Evolutionary conservation across 805 yeast genomes (phyloP), one percentile per base, ranked within the genome.

Genomic region (Tanozyma kutaoensis): DNA sequence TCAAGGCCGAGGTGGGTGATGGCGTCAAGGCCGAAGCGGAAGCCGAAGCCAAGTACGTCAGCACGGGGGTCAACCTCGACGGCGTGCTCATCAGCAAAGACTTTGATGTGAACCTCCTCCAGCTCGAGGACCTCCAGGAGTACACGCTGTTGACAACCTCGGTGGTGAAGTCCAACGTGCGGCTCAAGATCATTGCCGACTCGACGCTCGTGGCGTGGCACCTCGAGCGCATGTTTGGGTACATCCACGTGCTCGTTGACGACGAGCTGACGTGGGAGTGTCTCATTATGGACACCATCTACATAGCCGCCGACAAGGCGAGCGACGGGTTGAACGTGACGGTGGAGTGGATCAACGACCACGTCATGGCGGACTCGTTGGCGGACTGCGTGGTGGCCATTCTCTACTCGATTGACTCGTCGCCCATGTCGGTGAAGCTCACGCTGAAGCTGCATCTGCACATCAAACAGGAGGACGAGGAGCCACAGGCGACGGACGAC

Each of bases 361-460:
- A 81, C 30, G 41, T 55, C 23, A 71, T 85, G 56, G 86, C 80
- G 34, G 98, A 91, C 43, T 77, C 95, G 0, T 70, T 91, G 35
- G 98, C 98, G 0, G 99, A 91, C 45, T 76, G 95, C 11, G 79
- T 85, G 1, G 69, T 91, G 32, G 95, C 96, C 0, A 84, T 91
- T 21, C 51, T 91, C 18, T 66, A 88, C 52, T 81, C 94, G 24
- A 91, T 88, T 23, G 98, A 91, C 47, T 76, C 95, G 0, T 75
- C 95, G 0, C 95, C 95, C 8, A 93, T 95, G 2, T 82, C 96
- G 5, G 94, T 91, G 16, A 91, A 88, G 46, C 50, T 84, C 36
- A 73, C 94, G 10, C 73, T 93, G 5, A 65, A 66, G 28, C 36
- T 61, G 2, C 74, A 78, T 36, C 34, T 43, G 1, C 78, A 73